Evolutionary conservation across 768 basidiomycete species (phyloP), one percentile per base, ranked within the genome.

Genomic region (Strobilomyces echinocephalus): DNA sequence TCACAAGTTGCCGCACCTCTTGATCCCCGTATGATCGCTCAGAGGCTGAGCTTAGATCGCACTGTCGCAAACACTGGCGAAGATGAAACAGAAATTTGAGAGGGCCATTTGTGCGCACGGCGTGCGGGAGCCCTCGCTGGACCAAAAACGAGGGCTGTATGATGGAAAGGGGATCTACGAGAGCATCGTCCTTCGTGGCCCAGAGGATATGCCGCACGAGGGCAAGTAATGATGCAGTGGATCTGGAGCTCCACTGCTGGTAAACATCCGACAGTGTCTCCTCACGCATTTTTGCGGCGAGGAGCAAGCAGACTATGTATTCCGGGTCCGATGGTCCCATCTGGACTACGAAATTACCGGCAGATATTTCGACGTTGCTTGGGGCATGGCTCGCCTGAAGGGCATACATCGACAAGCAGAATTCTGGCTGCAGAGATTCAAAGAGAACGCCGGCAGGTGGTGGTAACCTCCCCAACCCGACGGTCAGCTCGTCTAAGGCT

Each of bases 131-230:
- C 5, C 91, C 91, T 42, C 76, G 80, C 63, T 90, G 90, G 24
- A 94, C 81, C 33, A 95, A 77, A 63, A 82, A 91, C 3, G 91
- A 92, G 7, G 90, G 88, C 45, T 92, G 89, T 30, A 84, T 89
- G 31, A 88, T 82, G 20, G 91, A 92, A 14, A 91, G 74, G 8
- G 89, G 87, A 63, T 93, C 88, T 8, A 88, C 74, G 28, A 82
- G 69, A 4, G 80, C 64, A 21, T 75, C 70, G 30, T 78, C 70
- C 28, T 72, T 70, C n/a, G 84, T 82, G 48, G 71, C 71, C 53
- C 70, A 64, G 47, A 89, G 72, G 46, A 87, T 75, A 40, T 72
- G 69, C 46, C 72, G 70, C 20, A 85, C 69, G 18, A 79, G 66
- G n/a, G 63, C 60, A 49, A 68, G 72, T 41, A 72, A 72, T n/a